phyloP scores from a whole-genome alignment of 331 rosid genomes.

The Spiraea crenata region DNA sequence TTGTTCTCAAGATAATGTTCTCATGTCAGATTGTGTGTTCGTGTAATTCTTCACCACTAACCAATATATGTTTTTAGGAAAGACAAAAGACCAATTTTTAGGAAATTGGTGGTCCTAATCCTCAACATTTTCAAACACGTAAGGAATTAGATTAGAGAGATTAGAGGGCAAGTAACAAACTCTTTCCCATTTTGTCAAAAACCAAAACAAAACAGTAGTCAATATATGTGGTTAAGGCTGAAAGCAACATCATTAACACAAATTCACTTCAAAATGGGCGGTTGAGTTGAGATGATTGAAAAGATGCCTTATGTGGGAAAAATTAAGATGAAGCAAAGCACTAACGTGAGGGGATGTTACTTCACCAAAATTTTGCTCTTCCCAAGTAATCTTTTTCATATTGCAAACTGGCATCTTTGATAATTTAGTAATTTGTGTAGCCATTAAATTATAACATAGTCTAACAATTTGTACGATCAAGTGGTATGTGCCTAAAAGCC shows the following conservation, averaged over 20 bases:
- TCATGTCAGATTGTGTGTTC: too few relatives aligned
- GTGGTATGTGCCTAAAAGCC: not conserved
- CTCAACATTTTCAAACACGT: not conserved
- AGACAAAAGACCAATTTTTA: not conserved
- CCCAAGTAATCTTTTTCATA: conserved; percentile 10
- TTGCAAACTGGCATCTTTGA: conserved; percentile 14
- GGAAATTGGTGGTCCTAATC: conserved; percentile 14
- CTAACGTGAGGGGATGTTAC: conserved; percentile 25
- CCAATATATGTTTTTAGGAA: not conserved
- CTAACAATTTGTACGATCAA: not conserved
- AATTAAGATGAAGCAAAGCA: not conserved
- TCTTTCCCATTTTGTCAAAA: not conserved
- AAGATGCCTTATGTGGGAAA: not conserved
- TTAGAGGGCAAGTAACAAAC: not conserved
- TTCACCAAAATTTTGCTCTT: conserved; percentile 11
- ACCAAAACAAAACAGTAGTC: conserved; percentile 13
- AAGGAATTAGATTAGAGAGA: not conserved
- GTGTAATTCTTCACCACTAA: too few relatives aligned
- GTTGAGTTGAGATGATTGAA: conserved; percentile 7
- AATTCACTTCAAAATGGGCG: not conserved
- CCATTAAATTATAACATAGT: not conserved
- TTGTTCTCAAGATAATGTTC: too few relatives aligned
- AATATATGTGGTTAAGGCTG: conserved; percentile 16
- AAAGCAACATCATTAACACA: conserved; percentile 10
- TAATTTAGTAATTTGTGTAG: not conserved